phyloP scores from a whole-genome alignment of 495 filamentous ascomycete genomes.

The Neurospora sp. region DNA sequence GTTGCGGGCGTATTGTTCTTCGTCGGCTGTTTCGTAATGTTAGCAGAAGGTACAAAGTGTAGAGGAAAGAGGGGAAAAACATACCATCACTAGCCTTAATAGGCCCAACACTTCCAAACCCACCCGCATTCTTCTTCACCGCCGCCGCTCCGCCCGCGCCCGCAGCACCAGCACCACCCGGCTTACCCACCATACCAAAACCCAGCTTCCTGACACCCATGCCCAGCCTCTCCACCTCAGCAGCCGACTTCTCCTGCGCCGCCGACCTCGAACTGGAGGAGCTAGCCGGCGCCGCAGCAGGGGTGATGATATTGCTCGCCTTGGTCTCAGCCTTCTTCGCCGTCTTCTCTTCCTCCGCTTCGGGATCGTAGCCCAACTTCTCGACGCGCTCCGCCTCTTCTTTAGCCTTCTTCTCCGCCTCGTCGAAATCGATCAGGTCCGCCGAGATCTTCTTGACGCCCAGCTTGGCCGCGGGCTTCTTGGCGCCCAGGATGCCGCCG shows the following conservation, averaged over 20 bases:
- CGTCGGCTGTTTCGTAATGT: constrained; percentile 45
- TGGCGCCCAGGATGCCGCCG: constrained; percentile 61
- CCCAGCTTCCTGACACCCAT: constrained; percentile 84
- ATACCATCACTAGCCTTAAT: constrained; percentile 65
- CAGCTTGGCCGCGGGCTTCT: constrained; percentile 88
- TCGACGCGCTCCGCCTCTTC: constrained; percentile 95
- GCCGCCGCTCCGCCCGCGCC: constrained; percentile 40
- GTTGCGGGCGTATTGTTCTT: constrained; percentile 60
- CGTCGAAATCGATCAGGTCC: constrained; percentile 85
- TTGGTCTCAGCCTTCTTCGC: constrained; percentile 19
- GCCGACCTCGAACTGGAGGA: constrained; percentile 49
- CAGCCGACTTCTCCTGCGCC: constrained; percentile 45
- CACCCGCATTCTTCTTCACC: constrained; percentile 63
- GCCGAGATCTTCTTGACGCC: constrained; percentile 80
- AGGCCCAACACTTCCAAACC: constrained; percentile 76
- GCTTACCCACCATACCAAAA: constrained; percentile 69
- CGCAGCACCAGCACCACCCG: constrained; percentile 44
- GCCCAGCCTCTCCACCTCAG: constrained; percentile 80
- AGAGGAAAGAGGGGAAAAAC: not conserved
- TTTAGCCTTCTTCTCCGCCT: constrained; percentile 90
- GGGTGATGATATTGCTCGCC: constrained; percentile 51
- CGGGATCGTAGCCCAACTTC: constrained; percentile 95
- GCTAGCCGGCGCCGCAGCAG: constrained; percentile 54
- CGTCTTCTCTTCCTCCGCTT: constrained; percentile 63
- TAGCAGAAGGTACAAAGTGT: constrained; percentile 1